phyloP scores from a whole-genome alignment of 768 basidiomycete species.

The Termitomyces sp. region DNA sequence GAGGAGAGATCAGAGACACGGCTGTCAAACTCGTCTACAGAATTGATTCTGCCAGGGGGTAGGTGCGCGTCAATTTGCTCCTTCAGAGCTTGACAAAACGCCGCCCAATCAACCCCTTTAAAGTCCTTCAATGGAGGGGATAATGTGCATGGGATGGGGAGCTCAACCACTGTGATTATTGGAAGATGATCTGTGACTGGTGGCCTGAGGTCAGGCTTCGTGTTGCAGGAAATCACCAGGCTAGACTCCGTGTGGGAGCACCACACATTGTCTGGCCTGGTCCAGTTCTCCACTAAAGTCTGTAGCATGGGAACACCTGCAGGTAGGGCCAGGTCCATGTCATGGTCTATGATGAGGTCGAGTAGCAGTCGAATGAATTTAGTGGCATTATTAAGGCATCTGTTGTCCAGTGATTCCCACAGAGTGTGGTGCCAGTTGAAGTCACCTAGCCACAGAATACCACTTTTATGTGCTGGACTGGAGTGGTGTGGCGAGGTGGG shows the following conservation, averaged over 20 bases:
- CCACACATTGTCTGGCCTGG: not conserved
- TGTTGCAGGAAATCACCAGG: not conserved
- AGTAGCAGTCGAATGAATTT: no score
- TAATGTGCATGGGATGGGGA: not conserved
- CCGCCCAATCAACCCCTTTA: not conserved
- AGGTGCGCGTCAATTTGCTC: not conserved
- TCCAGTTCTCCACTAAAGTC: not conserved
- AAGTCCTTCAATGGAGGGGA: not conserved
- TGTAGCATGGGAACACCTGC: not conserved
- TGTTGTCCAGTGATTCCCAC: not conserved
- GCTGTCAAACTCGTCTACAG: no score
- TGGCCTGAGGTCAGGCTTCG: not conserved
- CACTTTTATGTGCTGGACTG: no score
- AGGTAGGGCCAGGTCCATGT: not conserved
- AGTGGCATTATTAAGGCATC: no score
- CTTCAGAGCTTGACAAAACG: not conserved
- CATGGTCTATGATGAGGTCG: no score
- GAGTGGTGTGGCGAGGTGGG: no score
- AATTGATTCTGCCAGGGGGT: no score
- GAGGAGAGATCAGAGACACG: no score
- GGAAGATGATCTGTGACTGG: not conserved
- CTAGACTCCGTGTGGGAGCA: not conserved
- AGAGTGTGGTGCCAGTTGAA: not conserved
- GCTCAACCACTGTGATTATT: not conserved
- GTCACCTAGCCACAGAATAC: not conserved